Evolutionary conservation across 768 basidiomycete genomes (phyloP).

Genomic region (Tricholoma hemisulphureum): DNA sequence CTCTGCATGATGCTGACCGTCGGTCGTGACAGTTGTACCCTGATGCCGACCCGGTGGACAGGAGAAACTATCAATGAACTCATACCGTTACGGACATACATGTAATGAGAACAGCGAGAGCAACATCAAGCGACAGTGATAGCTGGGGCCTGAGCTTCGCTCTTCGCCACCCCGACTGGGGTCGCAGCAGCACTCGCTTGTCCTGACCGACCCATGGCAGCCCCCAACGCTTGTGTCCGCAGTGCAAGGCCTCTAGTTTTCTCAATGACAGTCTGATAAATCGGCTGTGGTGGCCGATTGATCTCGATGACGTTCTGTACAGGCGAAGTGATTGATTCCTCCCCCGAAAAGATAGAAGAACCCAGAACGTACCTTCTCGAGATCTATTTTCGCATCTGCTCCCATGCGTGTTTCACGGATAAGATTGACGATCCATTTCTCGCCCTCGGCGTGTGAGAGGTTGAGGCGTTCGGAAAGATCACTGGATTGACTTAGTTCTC

Average conservation of each 20-base stretch:
- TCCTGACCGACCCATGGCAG: constrained; percentile 52
- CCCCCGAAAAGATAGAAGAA: background rate
- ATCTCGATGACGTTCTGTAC: constrained; percentile 93
- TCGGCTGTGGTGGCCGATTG: constrained; percentile 81
- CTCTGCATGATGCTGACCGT: background rate
- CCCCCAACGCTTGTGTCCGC: constrained; percentile 86
- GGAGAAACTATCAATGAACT: background rate
- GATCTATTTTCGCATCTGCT: constrained; percentile 95
- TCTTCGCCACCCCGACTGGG: constrained; percentile 9
- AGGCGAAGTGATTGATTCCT: background rate
- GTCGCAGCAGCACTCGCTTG: constrained; percentile 12
- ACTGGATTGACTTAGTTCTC: constrained; percentile 36
- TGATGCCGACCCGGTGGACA: constrained; percentile 1
- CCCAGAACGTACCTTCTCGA: constrained; percentile 71
- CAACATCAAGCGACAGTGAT: constrained; percentile 25
- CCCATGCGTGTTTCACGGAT: constrained; percentile 97
- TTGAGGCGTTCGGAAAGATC: constrained; percentile 93
- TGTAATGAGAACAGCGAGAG: background rate
- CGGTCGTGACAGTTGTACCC: constrained; percentile 16
- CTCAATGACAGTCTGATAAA: constrained; percentile 93
- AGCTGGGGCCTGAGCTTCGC: constrained; percentile 18
- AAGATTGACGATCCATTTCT: constrained; percentile 99
- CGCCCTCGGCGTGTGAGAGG: constrained; percentile 91
- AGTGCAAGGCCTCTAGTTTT: constrained; percentile 91
- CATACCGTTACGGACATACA: background rate